phyloP scores from a whole-genome alignment of 352 stramenopile genomes.

The Globisporangium cystogenes region DNA sequence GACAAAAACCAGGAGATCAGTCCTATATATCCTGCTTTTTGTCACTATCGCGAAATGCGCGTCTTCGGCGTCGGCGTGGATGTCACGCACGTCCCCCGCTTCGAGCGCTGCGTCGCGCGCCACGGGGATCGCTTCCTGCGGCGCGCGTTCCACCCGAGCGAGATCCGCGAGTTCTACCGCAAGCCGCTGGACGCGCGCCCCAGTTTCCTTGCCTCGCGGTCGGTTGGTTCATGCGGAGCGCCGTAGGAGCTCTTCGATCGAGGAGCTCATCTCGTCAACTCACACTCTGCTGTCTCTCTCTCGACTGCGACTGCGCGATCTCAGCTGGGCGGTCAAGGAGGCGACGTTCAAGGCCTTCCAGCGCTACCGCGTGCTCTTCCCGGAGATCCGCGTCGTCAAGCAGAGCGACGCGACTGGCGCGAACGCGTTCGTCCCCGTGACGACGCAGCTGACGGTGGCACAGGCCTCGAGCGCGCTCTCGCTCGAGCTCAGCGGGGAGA shows the following conservation, averaged over 20 bases:
- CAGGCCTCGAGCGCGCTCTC: slow-evolving; percentile 29
- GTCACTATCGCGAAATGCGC: too few species aligned
- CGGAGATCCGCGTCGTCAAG: slow-evolving; percentile 44
- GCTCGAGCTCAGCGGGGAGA: slow-evolving; percentile 59
- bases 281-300: background rate
- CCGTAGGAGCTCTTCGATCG: background rate
- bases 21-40: too few species aligned
- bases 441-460: slow-evolving; percentile 25
- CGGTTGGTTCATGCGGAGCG: slow-evolving; percentile 1
- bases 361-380: slow-evolving; percentile 70
- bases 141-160: slow-evolving; percentile 51
- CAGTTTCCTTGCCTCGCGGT: slow-evolving; percentile 61
- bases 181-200: slow-evolving; percentile 27
- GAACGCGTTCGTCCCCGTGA: slow-evolving; percentile 2
- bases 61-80: slow-evolving; percentile 78
- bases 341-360: slow-evolving; percentile 83
- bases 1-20: too few species aligned
- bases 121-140: slow-evolving; percentile 62
- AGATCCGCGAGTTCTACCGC: slow-evolving; percentile 59
- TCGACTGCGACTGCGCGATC: background rate
- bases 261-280: background rate
- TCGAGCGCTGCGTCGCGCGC: slow-evolving; percentile 41
- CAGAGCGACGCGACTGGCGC: background rate
- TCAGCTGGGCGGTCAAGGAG: slow-evolving; percentile 78
- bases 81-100: slow-evolving; percentile 50